Conservation (phyloP, 768 basidiomycete genomes). For the Rhodotorula babjevae region DNA sequence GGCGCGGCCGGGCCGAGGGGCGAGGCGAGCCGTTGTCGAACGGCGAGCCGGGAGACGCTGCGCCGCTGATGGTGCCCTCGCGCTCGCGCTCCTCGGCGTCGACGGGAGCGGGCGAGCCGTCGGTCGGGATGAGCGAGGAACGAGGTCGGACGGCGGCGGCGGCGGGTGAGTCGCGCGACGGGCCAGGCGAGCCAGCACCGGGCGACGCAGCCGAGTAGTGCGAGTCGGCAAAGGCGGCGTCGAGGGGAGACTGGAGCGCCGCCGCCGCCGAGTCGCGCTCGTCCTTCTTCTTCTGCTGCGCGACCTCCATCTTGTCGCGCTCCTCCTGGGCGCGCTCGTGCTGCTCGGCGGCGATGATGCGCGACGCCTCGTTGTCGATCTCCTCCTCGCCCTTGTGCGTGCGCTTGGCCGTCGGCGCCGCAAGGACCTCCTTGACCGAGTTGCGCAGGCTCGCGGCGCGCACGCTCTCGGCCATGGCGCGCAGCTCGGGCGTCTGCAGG, state of each 20-base stretch:
- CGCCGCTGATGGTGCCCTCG: not conserved
- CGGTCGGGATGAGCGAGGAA: not conserved
- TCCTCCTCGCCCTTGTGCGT: conserved; percentile 90
- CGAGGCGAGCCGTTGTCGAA: not conserved
- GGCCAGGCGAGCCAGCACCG: not conserved
- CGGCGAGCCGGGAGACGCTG: not conserved
- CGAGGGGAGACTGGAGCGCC: not conserved
- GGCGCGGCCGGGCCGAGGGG: not conserved
- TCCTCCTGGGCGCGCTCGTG: conserved; percentile 17
- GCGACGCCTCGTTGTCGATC: conserved; percentile 59
- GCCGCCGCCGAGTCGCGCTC: not conserved
- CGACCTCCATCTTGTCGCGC: conserved; percentile 1
- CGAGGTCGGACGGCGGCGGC: not conserved
- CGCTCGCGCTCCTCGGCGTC: not conserved
- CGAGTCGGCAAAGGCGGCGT: not conserved
- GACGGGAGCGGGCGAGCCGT: not conserved
- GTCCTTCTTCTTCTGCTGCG: not conserved
- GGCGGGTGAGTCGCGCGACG: not conserved
- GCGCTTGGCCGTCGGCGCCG: conserved; percentile 62
- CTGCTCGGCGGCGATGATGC: conserved; percentile 13
- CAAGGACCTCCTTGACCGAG: conserved; percentile 63
- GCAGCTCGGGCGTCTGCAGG: conserved; percentile 77
- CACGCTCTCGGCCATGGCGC: conserved; percentile 72
- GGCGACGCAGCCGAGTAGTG: not conserved
- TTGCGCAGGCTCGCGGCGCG: conserved; percentile 78